Percentiles rank a stretch among this genome's conserved stretches.
phyloP scores from a whole-genome alignment of 768 basidiomycete genomes.

The Zangia roseola region DNA sequence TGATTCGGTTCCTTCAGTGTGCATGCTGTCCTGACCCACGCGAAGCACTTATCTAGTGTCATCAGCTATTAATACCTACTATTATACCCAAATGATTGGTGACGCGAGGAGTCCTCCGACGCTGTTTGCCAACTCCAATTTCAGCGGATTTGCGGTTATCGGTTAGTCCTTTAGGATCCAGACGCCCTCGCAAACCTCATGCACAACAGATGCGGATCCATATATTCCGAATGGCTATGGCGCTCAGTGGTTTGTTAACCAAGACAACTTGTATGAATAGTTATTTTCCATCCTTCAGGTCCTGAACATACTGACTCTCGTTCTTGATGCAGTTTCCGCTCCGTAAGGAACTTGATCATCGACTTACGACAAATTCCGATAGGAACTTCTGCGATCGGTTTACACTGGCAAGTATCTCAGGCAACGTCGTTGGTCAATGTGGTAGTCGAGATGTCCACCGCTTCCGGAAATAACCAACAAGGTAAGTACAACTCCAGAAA shows the following conservation, averaged over 20 bases:
- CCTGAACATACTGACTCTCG: too few species aligned
- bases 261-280: constrained; percentile 60
- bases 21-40: background rate
- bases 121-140: constrained; percentile 29
- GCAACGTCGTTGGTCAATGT: constrained; percentile 73
- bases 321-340: constrained; percentile 75
- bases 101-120: constrained; percentile 34
- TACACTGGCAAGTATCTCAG: constrained; percentile 85
- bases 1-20: background rate
- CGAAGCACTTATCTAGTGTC: constrained; percentile 31
- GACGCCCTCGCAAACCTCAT: background rate
- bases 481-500: constrained; percentile 44
- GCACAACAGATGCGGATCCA: constrained; percentile 57
- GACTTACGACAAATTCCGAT: constrained; percentile 60
- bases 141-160: constrained; percentile 34
- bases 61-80: constrained; percentile 27
- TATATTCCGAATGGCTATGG: constrained; percentile 59
- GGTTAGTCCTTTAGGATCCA: constrained; percentile 14
- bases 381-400: constrained; percentile 54
- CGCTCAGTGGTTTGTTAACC: constrained; percentile 52
- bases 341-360: constrained; percentile 72
- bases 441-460: constrained; percentile 66
- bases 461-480: constrained; percentile 59
- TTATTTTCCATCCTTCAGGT: constrained; percentile 12
- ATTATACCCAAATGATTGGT: constrained; percentile 36